phyloP scores from a whole-genome alignment of 352 stramenopile genomes.

The Pythium brachiatum region DNA sequence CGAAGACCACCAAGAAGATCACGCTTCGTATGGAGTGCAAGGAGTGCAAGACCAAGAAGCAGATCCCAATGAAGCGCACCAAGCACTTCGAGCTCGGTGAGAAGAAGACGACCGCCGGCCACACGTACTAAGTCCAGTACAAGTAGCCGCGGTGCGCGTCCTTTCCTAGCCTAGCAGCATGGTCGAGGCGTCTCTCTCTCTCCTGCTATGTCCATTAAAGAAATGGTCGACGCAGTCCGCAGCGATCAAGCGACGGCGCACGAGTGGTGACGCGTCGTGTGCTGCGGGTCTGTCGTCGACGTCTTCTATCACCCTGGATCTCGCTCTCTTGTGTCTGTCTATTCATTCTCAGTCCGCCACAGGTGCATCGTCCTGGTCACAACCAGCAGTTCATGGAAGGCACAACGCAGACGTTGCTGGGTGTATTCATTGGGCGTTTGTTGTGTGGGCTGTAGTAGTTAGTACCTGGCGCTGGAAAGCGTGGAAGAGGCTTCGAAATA shows the following conservation, averaged over 20 bases:
- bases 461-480: neutral
- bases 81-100: constrained; percentile 99
- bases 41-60: constrained; percentile 99
- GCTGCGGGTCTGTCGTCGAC: constrained; percentile 17
- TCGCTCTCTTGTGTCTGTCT: neutral
- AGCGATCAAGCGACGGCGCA: constrained; percentile 11
- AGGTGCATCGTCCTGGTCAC: neutral
- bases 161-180: constrained; percentile 18
- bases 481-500: neutral
- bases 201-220: constrained; percentile 37
- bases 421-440: neutral
- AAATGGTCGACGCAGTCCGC: constrained; percentile 27
- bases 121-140: constrained; percentile 92
- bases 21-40: constrained; percentile 99
- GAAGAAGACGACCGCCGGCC: constrained; percentile 98
- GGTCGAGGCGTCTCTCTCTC: constrained; percentile 30
- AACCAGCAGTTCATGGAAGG: neutral
- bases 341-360: neutral
- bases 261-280: constrained; percentile 9
- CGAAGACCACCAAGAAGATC: constrained; percentile 98
- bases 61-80: constrained; percentile 98
- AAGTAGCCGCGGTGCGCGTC: constrained; percentile 5
- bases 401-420: neutral
- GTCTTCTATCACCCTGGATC: constrained; percentile 21
- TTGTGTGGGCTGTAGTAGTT: neutral